Evolutionary conservation across 257 asterid genomes (phyloP).

Genomic region (Rehmannia glutinosa): DNA sequence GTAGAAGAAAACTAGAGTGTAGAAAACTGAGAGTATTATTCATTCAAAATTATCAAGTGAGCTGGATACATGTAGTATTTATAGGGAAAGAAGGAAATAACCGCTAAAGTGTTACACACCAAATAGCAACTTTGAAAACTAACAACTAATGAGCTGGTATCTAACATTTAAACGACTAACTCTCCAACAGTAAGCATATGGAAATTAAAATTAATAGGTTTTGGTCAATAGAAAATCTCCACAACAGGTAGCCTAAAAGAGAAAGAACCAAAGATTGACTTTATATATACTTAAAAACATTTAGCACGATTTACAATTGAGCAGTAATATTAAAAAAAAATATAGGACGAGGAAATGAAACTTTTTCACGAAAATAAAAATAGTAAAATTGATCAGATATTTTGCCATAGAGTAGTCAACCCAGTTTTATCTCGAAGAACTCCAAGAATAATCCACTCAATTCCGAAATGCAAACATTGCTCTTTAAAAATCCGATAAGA

Average conservation of each 20-base stretch:
- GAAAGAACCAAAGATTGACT: background rate
- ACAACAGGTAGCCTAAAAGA: background rate
- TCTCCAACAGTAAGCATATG: background rate
- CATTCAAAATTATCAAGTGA: too few relatives aligned
- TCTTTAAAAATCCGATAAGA: background rate
- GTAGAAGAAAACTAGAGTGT: too few relatives aligned
- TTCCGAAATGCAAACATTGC: background rate
- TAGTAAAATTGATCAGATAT: background rate
- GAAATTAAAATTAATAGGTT: background rate
- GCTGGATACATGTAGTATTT: too few relatives aligned
- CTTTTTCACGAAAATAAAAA: background rate
- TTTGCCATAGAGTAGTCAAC: background rate
- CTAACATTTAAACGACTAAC: too few relatives aligned
- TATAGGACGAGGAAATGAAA: background rate
- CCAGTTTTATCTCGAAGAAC: slow-evolving; percentile 7
- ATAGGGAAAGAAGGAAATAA: too few relatives aligned
- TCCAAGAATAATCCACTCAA: background rate
- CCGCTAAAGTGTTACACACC: too few relatives aligned
- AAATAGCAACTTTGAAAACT: too few relatives aligned
- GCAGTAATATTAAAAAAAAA: background rate
- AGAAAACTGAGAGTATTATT: too few relatives aligned
- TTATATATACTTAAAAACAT: background rate
- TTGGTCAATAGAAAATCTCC: too few relatives aligned
- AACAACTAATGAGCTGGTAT: too few relatives aligned
- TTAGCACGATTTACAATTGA: background rate